These are phyloP conservation scores for Coemansia sp. DNA, from an alignment of 192 early-diverging fungal genomes.

Conservation along the genomic window DNA sequence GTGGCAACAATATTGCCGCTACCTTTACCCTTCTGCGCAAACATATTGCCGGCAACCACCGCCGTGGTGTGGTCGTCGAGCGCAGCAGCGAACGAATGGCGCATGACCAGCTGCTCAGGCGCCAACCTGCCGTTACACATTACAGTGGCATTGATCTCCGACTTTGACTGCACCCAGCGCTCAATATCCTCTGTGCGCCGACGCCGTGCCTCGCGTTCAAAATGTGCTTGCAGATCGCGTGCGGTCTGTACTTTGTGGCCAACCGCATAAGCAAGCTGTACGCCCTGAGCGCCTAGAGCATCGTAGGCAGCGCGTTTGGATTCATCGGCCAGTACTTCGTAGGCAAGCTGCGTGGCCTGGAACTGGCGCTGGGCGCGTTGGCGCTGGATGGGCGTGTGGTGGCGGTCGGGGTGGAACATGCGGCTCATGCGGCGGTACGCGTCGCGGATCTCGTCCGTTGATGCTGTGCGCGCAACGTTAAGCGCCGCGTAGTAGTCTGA, in stretches of 20 bases:
- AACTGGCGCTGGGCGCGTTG: slow-evolving; percentile 74
- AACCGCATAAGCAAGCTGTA: slow-evolving; percentile 63
- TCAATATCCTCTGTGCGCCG: slow-evolving; percentile 68
- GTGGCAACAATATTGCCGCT: slow-evolving; percentile 78
- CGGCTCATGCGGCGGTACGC: slow-evolving; percentile 73
- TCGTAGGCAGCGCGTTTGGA: slow-evolving; percentile 86
- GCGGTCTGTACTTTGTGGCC: slow-evolving; percentile 69
- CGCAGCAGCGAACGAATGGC: slow-evolving; percentile 67
- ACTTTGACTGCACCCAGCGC: slow-evolving; percentile 64
- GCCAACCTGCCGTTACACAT: slow-evolving; percentile 23
- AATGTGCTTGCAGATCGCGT: slow-evolving; percentile 69
- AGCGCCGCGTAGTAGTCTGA: slow-evolving; percentile 67
- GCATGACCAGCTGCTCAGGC: slow-evolving; percentile 20
- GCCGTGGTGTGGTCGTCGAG: slow-evolving; percentile 57
- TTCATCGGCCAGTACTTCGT: slow-evolving; percentile 82
- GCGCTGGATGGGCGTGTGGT: slow-evolving; percentile 60
- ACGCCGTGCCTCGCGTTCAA: slow-evolving; percentile 63
- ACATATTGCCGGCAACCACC: slow-evolving; percentile 63
- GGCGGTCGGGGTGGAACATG: slow-evolving; percentile 81
- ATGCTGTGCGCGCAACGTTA: slow-evolving; percentile 67
- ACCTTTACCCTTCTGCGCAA: slow-evolving; percentile 64
- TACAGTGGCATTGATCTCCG: slow-evolving; percentile 39
- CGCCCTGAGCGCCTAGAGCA: slow-evolving; percentile 87
- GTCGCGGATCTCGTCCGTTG: slow-evolving; percentile 64
- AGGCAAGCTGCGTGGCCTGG: slow-evolving; percentile 74